A percentile compares a stretch with the other conserved stretches of the same genome.
phyloP scores from a whole-genome alignment of 2,329 filamentous ascomycete genomes.

The Fusarium pseudoanthophilum region DNA sequence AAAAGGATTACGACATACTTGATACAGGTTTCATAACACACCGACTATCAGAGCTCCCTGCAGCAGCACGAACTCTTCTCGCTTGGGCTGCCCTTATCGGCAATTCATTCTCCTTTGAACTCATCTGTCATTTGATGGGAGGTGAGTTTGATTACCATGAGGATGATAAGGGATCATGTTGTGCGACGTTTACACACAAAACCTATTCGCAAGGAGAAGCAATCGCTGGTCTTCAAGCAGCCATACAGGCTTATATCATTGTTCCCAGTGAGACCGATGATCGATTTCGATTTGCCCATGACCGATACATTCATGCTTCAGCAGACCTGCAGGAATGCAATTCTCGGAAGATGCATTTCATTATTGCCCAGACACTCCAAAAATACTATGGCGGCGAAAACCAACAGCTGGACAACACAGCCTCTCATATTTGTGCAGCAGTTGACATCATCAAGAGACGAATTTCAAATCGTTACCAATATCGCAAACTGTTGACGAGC shows the following conservation, averaged over 20 bases:
- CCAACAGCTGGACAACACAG: conserved; percentile 75
- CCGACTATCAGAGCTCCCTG: conserved; percentile 79
- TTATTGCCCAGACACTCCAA: conserved; percentile 83
- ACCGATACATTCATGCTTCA: conserved; percentile 84
- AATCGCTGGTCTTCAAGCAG: conserved; percentile 81
- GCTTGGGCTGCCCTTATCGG: conserved; percentile 89
- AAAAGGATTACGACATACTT: conserved; percentile 81
- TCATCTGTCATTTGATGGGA: conserved; percentile 80
- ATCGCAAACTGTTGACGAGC: conserved; percentile 79
- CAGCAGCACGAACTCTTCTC: conserved; percentile 79
- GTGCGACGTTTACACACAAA: conserved; percentile 34
- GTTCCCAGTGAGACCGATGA: conserved; percentile 86
- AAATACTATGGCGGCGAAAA: conserved; percentile 73
- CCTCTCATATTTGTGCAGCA: conserved; percentile 83
- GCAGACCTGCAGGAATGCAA: conserved; percentile 75
- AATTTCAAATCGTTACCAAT: conserved; percentile 70
- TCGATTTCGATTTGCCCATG: conserved; percentile 87
- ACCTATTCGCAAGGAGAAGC: conserved; percentile 73
- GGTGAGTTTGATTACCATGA: conserved; percentile 75
- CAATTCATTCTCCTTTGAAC: conserved; percentile 82
- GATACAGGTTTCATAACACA: conserved; percentile 85
- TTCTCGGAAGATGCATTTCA: conserved; percentile 85
- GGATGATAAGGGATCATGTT: conserved; percentile 54
- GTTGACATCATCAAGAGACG: conserved; percentile 77
- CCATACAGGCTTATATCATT: conserved; percentile 83